Percentiles rank a stretch among this genome's conserved stretches.
These are phyloP conservation scores for Penicillium taxi DNA, from an alignment of 495 filamentous ascomycete species.

Conservation along the genomic window DNA sequence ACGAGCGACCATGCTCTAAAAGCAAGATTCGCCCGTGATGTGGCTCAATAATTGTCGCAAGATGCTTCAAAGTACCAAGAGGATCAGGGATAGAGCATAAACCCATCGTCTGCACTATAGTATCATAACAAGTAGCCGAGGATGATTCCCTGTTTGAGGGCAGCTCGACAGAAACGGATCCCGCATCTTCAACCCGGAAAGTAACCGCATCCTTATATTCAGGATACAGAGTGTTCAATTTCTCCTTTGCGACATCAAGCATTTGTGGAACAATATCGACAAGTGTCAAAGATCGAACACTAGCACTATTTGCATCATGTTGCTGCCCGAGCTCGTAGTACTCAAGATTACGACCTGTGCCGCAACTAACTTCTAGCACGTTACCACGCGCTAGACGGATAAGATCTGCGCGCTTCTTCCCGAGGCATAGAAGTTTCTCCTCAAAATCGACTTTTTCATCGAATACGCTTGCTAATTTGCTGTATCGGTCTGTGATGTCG, in stretches of 20 bases:
- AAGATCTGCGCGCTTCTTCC: slow-evolving; percentile 51
- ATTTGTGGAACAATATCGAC: slow-evolving; percentile 58
- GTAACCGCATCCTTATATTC: slow-evolving; percentile 29
- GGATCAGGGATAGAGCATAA: slow-evolving; percentile 80
- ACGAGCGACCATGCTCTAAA: slow-evolving; percentile 82
- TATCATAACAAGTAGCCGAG: slow-evolving; percentile 54
- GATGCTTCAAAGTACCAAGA: slow-evolving; percentile 51
- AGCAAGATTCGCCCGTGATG: slow-evolving; percentile 65
- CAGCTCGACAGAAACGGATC: slow-evolving; percentile 14
- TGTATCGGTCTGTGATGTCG: slow-evolving; percentile 51
- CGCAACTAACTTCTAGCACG: slow-evolving; percentile 82
- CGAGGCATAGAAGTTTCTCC: slow-evolving; percentile 60
- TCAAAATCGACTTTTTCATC: slow-evolving; percentile 56
- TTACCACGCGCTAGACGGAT: slow-evolving; percentile 59
- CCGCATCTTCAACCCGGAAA: slow-evolving; percentile 38
- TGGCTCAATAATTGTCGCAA: slow-evolving; percentile 36
- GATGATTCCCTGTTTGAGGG: not conserved
- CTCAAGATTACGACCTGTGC: slow-evolving; percentile 78
- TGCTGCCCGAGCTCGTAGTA: slow-evolving; percentile 64
- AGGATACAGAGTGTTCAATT: slow-evolving; percentile 46
- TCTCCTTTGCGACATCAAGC: slow-evolving; percentile 52
- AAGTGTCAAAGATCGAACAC: slow-evolving; percentile 48
- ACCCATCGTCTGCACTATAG: slow-evolving; percentile 86
- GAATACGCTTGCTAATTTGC: slow-evolving; percentile 49
- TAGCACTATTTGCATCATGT: slow-evolving; percentile 57